Evolutionary conservation across 805 yeast genomes (phyloP).

Genomic region (Ascoidea tarda): DNA sequence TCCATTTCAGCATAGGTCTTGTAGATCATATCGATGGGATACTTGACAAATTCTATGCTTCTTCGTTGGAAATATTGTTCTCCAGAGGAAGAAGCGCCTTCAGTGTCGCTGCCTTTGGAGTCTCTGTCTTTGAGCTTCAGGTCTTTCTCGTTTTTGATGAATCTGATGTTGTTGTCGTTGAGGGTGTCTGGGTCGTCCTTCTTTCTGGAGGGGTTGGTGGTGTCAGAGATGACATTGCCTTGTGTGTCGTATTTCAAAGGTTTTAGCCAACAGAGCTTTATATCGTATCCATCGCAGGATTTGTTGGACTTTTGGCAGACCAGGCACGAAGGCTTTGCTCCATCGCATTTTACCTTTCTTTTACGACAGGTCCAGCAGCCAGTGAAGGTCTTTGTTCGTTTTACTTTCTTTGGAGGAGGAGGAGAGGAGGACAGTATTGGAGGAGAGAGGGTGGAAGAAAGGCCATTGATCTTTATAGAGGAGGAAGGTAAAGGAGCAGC

Average conservation of each 20-base stretch:
- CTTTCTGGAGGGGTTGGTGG: constrained; percentile 7
- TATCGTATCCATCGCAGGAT: constrained; percentile 71
- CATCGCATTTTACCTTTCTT: constrained; percentile 71
- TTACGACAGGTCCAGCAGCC: constrained; percentile 85
- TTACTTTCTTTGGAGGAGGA: constrained; percentile 6
- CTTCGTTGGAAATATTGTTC: constrained; percentile 56
- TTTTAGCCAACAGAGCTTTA: constrained; percentile 61
- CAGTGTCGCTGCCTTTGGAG: not conserved
- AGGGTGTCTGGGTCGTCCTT: no score
- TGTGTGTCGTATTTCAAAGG: constrained; percentile 36
- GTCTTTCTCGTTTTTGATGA: constrained; percentile 9
- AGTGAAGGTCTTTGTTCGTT: constrained; percentile 57
- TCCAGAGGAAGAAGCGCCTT: constrained; percentile 6
- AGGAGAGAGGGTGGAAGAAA: no score
- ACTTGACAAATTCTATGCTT: constrained; percentile 59
- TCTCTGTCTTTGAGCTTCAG: no score
- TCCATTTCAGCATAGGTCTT: constrained; percentile 78
- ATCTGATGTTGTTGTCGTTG: not conserved
- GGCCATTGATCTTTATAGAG: no score
- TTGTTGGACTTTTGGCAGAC: constrained; percentile 56
- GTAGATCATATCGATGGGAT: constrained; percentile 44
- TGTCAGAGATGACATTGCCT: constrained; percentile 17
- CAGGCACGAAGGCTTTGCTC: constrained; percentile 56
- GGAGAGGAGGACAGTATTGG: no score
- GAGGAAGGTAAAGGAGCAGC: no score